A percentile compares a stretch with the other conserved stretches of the same genome.
phyloP scores from a whole-genome alignment of 2,329 filamentous ascomycete genomes.

The Monascus ruber region DNA sequence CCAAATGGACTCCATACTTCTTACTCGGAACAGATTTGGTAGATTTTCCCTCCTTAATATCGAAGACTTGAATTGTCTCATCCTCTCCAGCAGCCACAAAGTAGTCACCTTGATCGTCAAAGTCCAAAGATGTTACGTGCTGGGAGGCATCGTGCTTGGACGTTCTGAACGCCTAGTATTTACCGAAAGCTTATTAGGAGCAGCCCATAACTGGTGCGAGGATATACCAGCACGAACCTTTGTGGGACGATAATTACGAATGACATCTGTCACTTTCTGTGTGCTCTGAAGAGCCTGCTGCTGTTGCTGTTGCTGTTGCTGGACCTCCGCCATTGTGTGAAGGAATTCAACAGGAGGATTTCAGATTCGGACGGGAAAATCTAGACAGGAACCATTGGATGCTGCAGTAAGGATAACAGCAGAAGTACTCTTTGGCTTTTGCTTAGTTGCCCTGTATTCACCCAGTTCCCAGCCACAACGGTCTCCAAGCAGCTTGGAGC shows the following conservation, averaged over 20 bases:
- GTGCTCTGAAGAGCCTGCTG: conserved; percentile 25
- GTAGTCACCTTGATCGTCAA: conserved; percentile 88
- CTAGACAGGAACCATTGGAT: too few species aligned
- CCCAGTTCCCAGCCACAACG: too few species aligned
- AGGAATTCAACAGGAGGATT: too few species aligned
- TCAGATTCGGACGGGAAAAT: too few species aligned
- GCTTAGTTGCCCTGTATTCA: too few species aligned
- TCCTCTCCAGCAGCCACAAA: conserved; percentile 86
- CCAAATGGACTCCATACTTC: conserved; percentile 91
- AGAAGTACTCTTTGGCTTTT: too few species aligned
- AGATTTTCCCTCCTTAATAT: conserved; percentile 77
- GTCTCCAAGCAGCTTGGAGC: too few species aligned
- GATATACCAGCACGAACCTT: conserved; percentile 45
- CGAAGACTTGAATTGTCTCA: conserved; percentile 91
- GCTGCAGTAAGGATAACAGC: too few species aligned
- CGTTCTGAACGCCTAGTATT: conserved; percentile 19
- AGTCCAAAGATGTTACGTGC: conserved; percentile 81
- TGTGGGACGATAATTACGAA: conserved; percentile 65
- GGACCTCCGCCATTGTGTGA: conserved; percentile 16
- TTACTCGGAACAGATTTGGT: conserved; percentile 86
- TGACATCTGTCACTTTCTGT: conserved; percentile 65
- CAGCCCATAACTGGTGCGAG: not conserved
- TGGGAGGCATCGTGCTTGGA: conserved; percentile 35
- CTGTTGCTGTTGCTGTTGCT: conserved; percentile 12
- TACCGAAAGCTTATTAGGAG: conserved; percentile 4